phyloP scores from a whole-genome alignment of 139 green algal genomes.

The Pseudopediastrum boryanum region DNA sequence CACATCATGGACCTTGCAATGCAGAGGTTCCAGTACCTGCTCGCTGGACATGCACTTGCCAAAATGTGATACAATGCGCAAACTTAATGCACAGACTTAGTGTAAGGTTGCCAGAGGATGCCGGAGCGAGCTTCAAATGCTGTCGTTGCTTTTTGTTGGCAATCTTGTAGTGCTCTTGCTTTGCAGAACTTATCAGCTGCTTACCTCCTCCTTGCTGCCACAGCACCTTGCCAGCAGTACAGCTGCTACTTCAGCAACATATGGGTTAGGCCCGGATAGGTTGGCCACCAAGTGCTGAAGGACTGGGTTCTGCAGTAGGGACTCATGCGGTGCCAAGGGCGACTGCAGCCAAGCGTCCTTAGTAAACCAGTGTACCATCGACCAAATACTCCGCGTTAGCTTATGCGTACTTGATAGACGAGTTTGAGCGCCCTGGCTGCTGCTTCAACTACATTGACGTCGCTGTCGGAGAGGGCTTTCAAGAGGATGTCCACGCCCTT shows the following conservation, averaged over 20 bases:
- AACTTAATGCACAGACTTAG: too few species aligned
- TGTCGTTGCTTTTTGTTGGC: too few species aligned
- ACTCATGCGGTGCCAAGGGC: not conserved
- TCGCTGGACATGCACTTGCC: too few species aligned
- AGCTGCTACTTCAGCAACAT: conserved; percentile 5
- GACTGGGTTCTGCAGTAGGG: conserved; percentile 19
- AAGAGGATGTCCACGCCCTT: not conserved
- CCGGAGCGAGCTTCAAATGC: too few species aligned
- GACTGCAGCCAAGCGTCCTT: not conserved
- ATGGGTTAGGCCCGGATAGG: not conserved
- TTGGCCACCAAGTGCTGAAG: not conserved
- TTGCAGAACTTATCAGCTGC: not conserved
- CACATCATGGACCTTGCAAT: too few species aligned
- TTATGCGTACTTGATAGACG: conserved; percentile 18
- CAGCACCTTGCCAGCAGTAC: conserved; percentile 11
- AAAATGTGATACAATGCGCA: too few species aligned
- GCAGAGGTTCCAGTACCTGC: too few species aligned
- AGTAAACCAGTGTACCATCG: not conserved
- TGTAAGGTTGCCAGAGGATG: too few species aligned
- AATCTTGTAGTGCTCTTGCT: too few species aligned
- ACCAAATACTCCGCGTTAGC: not conserved
- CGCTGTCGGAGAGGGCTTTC: not conserved
- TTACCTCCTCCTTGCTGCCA: not conserved
- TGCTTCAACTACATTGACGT: conserved; percentile 20
- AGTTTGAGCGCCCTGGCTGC: conserved; percentile 32